Evolutionary conservation across 371 early-diverging fungal species (phyloP), one percentile per base, ranked within the genome.

Genomic region (Mortierella sp.): DNA sequence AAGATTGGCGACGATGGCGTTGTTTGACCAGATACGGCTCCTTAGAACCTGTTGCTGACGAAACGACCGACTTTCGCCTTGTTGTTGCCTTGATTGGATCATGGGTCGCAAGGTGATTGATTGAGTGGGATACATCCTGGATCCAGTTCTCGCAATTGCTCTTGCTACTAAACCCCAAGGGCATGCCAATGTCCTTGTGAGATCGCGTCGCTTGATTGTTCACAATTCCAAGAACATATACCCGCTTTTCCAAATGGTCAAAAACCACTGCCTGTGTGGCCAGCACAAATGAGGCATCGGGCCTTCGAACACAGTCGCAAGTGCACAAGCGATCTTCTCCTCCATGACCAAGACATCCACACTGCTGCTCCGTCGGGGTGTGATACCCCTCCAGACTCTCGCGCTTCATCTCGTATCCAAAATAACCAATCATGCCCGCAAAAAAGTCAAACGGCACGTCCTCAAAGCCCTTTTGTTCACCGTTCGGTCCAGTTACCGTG

Each of bases 321-420:
- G 79, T 80, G 30, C 78, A 76, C n/a, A 3, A 11, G n/a, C 21
- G 27, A 1, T n/a, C 41, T 27, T 42, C 32, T 6, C 58, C 17
- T 49, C 53, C 41, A 57, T 72, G 79, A 4, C 78, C 60, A 9
- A 46, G 23, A 30, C 83, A 81, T 0, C 37, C 49, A 46, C 84
- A 83, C 24, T 46, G 79, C 39, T 83, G 87, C 47, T 84, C 80
- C 0, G 31, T 23, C 0, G 88, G 87, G 1, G 72, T 71, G 0
- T 39, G 42, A 51, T 87, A 89, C 0, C 89, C 87, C 7, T 84
- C 81, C 79, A 94, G 50, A 51, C 88, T 84, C 75, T 96, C 95
- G 17, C 86, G 72, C 69, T 93, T 93, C 96, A 98, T 94, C 62
- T 96, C 98, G 68, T 97, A 98, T 0, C 95, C 95, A 79, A 97